These are phyloP conservation scores for Besnoitia besnoiti DNA, from an alignment of 169 alveolate genomes.

Conservation along the genomic window DNA sequence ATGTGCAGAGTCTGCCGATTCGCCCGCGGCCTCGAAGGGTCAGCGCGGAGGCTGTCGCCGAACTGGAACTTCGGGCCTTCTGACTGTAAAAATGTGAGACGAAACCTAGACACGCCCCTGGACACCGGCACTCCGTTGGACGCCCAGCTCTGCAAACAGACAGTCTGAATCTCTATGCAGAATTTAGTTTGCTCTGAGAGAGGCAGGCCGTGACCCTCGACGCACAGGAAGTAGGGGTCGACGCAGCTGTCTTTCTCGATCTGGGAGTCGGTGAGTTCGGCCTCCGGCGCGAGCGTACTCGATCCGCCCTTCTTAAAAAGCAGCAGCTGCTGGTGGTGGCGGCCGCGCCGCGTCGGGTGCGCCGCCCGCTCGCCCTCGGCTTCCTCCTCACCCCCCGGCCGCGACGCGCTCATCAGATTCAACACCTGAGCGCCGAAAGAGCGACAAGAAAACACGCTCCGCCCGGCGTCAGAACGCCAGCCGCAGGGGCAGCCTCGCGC, in stretches of 20 bases:
- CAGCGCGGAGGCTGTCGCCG: too few relatives aligned
- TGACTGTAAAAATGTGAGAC: too few relatives aligned
- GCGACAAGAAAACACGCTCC: not conserved
- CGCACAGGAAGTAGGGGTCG: constrained; percentile 36
- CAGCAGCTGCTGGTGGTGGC: constrained; percentile 39
- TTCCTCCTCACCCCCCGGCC: constrained; percentile 2
- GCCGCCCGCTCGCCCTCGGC: not conserved
- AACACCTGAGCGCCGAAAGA: constrained; percentile 14
- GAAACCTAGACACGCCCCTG: too few relatives aligned
- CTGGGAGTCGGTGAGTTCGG: constrained; percentile 8
- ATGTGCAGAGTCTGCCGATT: not conserved
- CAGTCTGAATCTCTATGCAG: too few relatives aligned
- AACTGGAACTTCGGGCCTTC: too few relatives aligned
- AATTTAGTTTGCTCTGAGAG: too few relatives aligned
- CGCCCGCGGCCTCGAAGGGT: not conserved
- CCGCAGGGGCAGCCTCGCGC: not conserved
- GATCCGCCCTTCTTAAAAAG: constrained; percentile 29
- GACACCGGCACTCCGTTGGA: too few relatives aligned
- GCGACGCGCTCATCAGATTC: not conserved
- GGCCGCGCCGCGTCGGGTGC: not conserved
- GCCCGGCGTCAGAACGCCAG: not conserved
- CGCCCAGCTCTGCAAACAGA: too few relatives aligned
- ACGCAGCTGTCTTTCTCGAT: constrained; percentile 7
- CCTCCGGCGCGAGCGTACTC: constrained; percentile 1
- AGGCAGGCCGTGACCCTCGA: too few relatives aligned